These are phyloP conservation scores for Cladophialophora immunda DNA, from an alignment of 2,329 filamentous ascomycete species.

Conservation along the genomic window DNA sequence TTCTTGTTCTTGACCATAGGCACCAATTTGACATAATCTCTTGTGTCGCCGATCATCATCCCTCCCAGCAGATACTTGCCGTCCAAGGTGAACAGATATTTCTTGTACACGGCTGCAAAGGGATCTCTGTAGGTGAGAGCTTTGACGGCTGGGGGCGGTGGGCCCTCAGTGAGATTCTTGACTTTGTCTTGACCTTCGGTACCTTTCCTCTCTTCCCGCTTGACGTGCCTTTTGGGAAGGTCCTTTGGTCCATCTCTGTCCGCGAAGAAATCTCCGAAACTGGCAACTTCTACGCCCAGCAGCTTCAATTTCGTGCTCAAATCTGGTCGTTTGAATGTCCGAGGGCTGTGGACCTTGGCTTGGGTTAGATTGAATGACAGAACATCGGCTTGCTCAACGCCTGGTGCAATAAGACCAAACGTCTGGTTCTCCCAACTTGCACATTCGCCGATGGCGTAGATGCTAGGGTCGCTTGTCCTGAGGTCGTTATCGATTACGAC, in stretches of 20 bases:
- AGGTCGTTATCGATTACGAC: conserved; percentile 73
- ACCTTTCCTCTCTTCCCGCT: conserved; percentile 49
- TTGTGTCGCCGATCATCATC: conserved; percentile 96
- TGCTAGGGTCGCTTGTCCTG: conserved; percentile 72
- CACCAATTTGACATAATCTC: conserved; percentile 87
- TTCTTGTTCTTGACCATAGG: conserved; percentile 88
- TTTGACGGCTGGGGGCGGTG: conserved; percentile 72
- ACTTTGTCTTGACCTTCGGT: conserved; percentile 49
- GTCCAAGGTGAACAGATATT: conserved; percentile 88
- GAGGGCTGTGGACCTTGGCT: conserved; percentile 73
- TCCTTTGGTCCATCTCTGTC: conserved; percentile 82
- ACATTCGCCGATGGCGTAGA: conserved; percentile 91
- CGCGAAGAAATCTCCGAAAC: conserved; percentile 93
- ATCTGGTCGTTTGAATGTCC: conserved; percentile 81
- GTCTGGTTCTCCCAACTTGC: conserved; percentile 88
- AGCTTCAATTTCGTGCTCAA: conserved; percentile 92
- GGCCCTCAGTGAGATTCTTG: conserved; percentile 63
- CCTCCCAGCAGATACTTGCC: conserved; percentile 91
- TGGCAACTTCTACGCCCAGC: conserved; percentile 88
- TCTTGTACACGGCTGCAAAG: conserved; percentile 89
- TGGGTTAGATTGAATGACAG: conserved; percentile 90
- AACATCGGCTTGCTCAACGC: conserved; percentile 91
- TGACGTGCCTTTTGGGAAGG: conserved; percentile 66
- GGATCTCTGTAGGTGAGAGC: conserved; percentile 88
- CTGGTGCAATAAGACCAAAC: conserved; percentile 87